phyloP scores from a whole-genome alignment of 139 green algal species.

The Trebouxia sp. region DNA sequence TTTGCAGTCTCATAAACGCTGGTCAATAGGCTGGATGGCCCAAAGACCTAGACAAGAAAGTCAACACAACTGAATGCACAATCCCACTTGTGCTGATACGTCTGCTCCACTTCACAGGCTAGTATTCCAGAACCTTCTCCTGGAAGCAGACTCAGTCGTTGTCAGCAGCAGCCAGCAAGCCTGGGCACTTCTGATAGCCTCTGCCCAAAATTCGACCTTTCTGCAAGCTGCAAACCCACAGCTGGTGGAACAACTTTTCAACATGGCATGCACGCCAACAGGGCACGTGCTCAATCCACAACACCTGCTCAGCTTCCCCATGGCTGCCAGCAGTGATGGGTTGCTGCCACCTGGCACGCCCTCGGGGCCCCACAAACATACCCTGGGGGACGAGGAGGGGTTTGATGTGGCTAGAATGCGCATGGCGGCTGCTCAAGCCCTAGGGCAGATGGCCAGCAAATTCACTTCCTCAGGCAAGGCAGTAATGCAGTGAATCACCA shows the following conservation, averaged over 20 bases:
- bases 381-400: slow-evolving; percentile 37
- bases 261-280: slow-evolving; percentile 44
- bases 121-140: slow-evolving; percentile 80
- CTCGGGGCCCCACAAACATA: not conserved
- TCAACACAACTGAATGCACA: not conserved
- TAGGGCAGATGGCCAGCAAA: slow-evolving; percentile 46
- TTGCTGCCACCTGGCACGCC: not conserved
- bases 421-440: slow-evolving; percentile 46
- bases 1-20: too few species aligned
- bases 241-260: slow-evolving; percentile 36
- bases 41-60: too few species aligned
- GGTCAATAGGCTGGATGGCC: too few species aligned
- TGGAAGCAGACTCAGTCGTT: slow-evolving; percentile 64
- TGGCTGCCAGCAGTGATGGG: slow-evolving; percentile 16
- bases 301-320: not conserved
- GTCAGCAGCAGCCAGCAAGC: slow-evolving; percentile 48
- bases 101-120: slow-evolving; percentile 54
- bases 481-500: too few species aligned
- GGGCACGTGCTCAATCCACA: not conserved
- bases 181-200: slow-evolving; percentile 65
- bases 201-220: not conserved
- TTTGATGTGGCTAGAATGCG: slow-evolving; percentile 55
- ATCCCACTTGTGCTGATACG: slow-evolving; percentile 47
- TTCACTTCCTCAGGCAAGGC: not conserved
- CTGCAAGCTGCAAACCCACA: not conserved